A percentile compares a stretch with the other conserved stretches of the same genome.
phyloP scores from a whole-genome alignment of 345 rosid species.

The Acer yangbiense region DNA sequence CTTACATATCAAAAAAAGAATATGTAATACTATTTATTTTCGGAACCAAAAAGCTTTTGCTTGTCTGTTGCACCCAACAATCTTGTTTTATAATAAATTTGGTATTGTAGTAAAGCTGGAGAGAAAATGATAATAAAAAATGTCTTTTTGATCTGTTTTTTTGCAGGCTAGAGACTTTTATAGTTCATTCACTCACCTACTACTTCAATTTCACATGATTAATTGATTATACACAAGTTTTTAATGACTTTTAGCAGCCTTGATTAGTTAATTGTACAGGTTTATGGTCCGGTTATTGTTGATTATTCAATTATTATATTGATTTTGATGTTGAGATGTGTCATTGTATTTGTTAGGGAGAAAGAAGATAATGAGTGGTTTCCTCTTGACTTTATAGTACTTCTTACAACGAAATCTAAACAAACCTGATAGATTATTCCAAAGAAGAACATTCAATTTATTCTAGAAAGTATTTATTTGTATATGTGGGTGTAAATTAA shows the following conservation, averaged over 20 bases:
- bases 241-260: neutral
- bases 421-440: neutral
- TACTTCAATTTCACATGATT: neutral
- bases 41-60: neutral
- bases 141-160: neutral
- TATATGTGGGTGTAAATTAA: too few relatives aligned
- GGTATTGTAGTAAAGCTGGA: neutral
- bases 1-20: neutral
- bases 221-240: neutral
- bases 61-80: too few relatives aligned
- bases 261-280: neutral
- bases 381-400: neutral
- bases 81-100: neutral
- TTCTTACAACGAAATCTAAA: neutral
- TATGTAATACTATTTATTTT: neutral
- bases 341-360: neutral
- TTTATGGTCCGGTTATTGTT: neutral
- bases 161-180: neutral
- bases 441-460: too few relatives aligned
- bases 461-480: neutral
- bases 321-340: neutral
- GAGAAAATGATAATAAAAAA: neutral
- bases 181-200: conserved; percentile 26
- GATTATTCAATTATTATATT: neutral
- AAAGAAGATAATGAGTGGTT: neutral